Conservation (phyloP, 1,139 yeast species). For the Pichia sp. region DNA sequence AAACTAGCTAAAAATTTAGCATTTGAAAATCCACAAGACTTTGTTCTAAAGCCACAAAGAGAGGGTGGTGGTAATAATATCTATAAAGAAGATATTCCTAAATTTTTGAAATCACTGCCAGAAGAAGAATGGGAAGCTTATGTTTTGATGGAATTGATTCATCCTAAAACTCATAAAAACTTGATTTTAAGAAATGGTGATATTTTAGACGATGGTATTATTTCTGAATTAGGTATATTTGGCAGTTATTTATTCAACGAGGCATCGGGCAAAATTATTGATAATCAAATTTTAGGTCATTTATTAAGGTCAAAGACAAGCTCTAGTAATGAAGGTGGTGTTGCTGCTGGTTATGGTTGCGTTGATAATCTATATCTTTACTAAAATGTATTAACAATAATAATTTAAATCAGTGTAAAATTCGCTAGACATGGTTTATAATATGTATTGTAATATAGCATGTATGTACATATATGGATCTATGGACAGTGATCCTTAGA, state of each 20-base stretch:
- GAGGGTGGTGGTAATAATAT: slow-evolving; percentile 95
- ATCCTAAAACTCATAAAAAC: slow-evolving; percentile 61
- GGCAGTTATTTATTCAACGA: slow-evolving; percentile 78
- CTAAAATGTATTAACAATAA: slow-evolving; percentile 8
- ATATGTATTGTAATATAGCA: not conserved
- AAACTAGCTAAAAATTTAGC: slow-evolving; percentile 60
- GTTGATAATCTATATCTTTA: slow-evolving; percentile 66
- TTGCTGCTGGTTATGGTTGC: slow-evolving; percentile 97
- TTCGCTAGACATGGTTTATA: not conserved
- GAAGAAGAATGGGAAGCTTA: slow-evolving; percentile 82
- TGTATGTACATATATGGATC: not conserved
- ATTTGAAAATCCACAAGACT: slow-evolving; percentile 56
- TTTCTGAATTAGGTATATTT: slow-evolving; percentile 87
- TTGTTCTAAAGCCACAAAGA: slow-evolving; percentile 91
- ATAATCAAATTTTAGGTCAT: slow-evolving; percentile 75
- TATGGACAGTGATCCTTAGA: not conserved
- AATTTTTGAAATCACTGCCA: slow-evolving; percentile 53
- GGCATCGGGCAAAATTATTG: slow-evolving; percentile 44
- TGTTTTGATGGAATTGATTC: slow-evolving; percentile 87
- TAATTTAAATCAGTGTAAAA: not conserved
- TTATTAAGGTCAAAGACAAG: slow-evolving; percentile 82
- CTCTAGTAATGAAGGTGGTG: slow-evolving; percentile 92
- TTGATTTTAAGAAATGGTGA: slow-evolving; percentile 64
- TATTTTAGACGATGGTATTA: slow-evolving; percentile 53
- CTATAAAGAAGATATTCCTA: slow-evolving; percentile 78